phyloP scores from a whole-genome alignment of 75 land plant genomes.

The Sequoiadendron giganteum region DNA sequence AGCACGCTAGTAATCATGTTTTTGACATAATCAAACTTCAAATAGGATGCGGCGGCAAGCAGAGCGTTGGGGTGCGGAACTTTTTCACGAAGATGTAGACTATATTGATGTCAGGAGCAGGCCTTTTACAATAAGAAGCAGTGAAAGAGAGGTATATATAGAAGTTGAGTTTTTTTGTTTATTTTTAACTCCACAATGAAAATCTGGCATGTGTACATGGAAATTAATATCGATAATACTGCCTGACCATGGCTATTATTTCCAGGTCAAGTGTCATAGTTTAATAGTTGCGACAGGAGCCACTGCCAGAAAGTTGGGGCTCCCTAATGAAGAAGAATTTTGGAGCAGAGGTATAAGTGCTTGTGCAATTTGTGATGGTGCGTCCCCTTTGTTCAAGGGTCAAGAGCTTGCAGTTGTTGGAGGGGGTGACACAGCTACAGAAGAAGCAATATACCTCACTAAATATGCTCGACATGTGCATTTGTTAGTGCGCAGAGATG shows the following conservation, averaged over 20 bases:
- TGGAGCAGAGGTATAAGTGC: conserved; percentile 99
- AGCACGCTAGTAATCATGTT: conserved; percentile 15
- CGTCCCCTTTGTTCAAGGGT: conserved; percentile 88
- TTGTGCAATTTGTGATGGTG: conserved; percentile 99
- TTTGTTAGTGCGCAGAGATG: conserved; percentile 74
- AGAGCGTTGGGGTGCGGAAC: conserved; percentile 97
- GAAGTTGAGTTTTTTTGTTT: not conserved
- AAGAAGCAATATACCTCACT: conserved; percentile 90
- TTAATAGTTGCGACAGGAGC: conserved; percentile 92
- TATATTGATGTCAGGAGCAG: conserved; percentile 66
- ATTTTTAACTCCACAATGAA: not conserved
- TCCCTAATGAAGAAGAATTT: conserved; percentile 95
- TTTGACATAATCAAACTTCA: conserved; percentile 8
- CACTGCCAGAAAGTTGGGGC: conserved; percentile 77
- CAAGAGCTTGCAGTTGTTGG: conserved; percentile 97
- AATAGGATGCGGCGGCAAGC: conserved; percentile 91
- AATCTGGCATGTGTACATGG: not conserved
- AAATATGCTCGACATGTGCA: conserved; percentile 98
- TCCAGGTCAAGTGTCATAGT: conserved; percentile 87
- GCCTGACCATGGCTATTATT: not conserved
- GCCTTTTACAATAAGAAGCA: conserved; percentile 79
- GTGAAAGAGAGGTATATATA: conserved; percentile 74
- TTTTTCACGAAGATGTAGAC: conserved; percentile 92
- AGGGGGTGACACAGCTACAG: conserved; percentile 98
- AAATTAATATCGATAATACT: not conserved